A percentile compares a stretch with the other conserved stretches of the same genome.
Evolutionary conservation across 176 grass and related monocot genomes (phyloP).

Genomic region (Puya raimondii): DNA sequence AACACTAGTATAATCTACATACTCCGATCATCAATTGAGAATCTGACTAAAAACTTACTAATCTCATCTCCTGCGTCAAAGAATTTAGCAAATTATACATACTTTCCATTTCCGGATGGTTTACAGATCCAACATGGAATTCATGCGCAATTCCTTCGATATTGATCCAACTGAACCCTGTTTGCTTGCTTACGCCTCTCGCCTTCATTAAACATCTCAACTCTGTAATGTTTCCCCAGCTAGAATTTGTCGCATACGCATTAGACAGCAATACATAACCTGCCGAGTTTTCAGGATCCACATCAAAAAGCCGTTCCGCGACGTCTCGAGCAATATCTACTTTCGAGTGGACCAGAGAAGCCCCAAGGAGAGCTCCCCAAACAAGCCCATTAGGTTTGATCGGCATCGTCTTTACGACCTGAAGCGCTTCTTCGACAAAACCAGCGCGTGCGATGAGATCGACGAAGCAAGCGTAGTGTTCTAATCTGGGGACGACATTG

Average conservation of each 20-base stretch:
- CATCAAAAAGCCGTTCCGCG: conserved; percentile 9
- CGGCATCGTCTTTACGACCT: conserved; percentile 8
- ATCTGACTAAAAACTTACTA: neutral
- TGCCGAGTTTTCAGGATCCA: conserved; percentile 14
- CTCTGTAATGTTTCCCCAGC: conserved; percentile 4
- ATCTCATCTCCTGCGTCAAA: conserved; percentile 16
- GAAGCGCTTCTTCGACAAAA: conserved; percentile 13
- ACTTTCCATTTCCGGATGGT: neutral
- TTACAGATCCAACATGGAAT: conserved; percentile 12
- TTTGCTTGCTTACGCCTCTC: conserved; percentile 16
- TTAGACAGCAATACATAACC: conserved; percentile 23
- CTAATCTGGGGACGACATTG: conserved; percentile 8
- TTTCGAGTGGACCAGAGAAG: conserved; percentile 15
- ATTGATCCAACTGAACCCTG: conserved; percentile 16
- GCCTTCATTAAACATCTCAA: conserved; percentile 9
- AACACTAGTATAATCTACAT: too few relatives aligned
- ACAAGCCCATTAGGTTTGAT: conserved; percentile 14
- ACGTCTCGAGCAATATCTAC: conserved; percentile 17
- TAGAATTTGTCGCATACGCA: conserved; percentile 14
- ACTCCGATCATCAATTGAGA: neutral
- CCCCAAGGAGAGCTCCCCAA: conserved; percentile 19
- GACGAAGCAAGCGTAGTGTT: conserved; percentile 14
- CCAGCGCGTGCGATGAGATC: conserved; percentile 16
- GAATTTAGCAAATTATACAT: conserved; percentile 9
- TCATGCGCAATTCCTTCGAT: conserved; percentile 10